Percentiles rank a stretch among this genome's conserved stretches.
Evolutionary conservation across 2,329 filamentous ascomycete genomes (phyloP).

Genomic region (Beauveria australis): DNA sequence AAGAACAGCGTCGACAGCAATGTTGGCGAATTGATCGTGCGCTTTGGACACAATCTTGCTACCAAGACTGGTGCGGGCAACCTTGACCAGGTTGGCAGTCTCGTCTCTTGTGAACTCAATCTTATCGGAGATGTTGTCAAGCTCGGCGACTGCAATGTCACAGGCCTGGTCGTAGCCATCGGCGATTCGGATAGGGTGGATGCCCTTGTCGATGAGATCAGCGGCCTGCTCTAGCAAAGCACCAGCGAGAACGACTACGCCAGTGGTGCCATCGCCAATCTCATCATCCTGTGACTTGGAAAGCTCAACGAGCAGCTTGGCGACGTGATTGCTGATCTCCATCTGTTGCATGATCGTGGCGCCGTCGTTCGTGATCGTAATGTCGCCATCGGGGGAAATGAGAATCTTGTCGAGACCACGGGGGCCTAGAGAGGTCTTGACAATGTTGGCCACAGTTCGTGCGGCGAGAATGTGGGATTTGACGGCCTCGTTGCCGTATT

Average conservation of each 20-base stretch:
- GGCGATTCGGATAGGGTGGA: slow-evolving; percentile 96
- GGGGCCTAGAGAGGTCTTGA: slow-evolving; percentile 93
- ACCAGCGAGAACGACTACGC: slow-evolving; percentile 91
- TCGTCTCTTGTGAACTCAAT: slow-evolving; percentile 77
- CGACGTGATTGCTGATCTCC: slow-evolving; percentile 98
- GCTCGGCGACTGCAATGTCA: slow-evolving; percentile 86
- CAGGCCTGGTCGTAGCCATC: slow-evolving; percentile 97
- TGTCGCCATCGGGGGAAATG: slow-evolving; percentile 96
- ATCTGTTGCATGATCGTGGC: slow-evolving; percentile 96
- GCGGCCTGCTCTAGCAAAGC: slow-evolving; percentile 93
- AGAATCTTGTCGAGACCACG: slow-evolving; percentile 98
- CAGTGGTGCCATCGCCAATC: slow-evolving; percentile 96
- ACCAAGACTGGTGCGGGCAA: slow-evolving; percentile 89
- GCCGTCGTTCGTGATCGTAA: slow-evolving; percentile 98
- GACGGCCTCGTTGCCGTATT: slow-evolving; percentile 92
- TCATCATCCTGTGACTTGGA: slow-evolving; percentile 99
- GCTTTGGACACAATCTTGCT: slow-evolving; percentile 99
- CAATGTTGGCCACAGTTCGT: slow-evolving; percentile 90
- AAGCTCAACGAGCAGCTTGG: slow-evolving; percentile 90
- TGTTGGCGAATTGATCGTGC: slow-evolving; percentile 95
- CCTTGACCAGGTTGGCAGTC: slow-evolving; percentile 82
- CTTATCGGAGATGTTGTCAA: slow-evolving; percentile 87
- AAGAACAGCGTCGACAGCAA: slow-evolving; percentile 92
- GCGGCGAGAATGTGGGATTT: slow-evolving; percentile 98
- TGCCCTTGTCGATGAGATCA: slow-evolving; percentile 98